Conservation (phyloP, 2,329 filamentous ascomycete genomes). For the Colletotrichum brevisporum region DNA sequence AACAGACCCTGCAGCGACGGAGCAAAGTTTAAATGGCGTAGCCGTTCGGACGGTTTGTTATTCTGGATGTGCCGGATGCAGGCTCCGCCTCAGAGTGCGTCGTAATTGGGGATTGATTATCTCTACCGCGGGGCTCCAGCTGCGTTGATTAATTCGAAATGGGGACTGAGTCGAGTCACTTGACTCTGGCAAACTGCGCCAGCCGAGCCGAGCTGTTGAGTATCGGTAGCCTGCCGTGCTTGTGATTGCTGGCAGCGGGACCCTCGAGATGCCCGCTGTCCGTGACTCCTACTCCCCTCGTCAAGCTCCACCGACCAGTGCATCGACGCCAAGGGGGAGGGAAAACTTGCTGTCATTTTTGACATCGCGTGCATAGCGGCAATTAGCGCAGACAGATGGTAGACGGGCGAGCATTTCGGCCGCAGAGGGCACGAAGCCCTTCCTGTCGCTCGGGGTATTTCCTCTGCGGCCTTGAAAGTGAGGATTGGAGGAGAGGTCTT, state of each 20-base stretch:
- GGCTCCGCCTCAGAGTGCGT: constrained; percentile 27
- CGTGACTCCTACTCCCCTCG: too few species aligned
- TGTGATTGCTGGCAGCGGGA: too few species aligned
- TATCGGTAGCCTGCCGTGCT: neutral
- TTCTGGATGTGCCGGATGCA: constrained; percentile 13
- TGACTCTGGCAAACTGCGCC: constrained; percentile 20
- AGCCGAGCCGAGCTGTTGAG: constrained; percentile 18
- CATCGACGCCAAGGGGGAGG: constrained; percentile 2
- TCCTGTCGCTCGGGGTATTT: too few species aligned
- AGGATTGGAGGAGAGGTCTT: neutral
- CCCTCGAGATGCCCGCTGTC: too few species aligned
- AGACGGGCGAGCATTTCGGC: neutral
- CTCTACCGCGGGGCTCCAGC: constrained; percentile 7
- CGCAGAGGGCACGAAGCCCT: constrained; percentile 1
- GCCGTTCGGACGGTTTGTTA: constrained; percentile 26
- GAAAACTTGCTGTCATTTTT: constrained; percentile 13
- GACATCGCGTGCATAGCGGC: constrained; percentile 18
- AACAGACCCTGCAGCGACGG: constrained; percentile 36
- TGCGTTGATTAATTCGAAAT: constrained; percentile 21
- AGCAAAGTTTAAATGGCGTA: constrained; percentile 34
- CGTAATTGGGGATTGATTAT: constrained; percentile 13
- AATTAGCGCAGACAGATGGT: constrained; percentile 16
- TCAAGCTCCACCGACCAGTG: too few species aligned
- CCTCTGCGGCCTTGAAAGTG: neutral
- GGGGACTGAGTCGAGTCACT: constrained; percentile 26